A percentile compares a stretch with the other conserved stretches of the same genome.
phyloP scores from a whole-genome alignment of 352 stramenopile genomes.

The Phytophthora cryptogea region DNA sequence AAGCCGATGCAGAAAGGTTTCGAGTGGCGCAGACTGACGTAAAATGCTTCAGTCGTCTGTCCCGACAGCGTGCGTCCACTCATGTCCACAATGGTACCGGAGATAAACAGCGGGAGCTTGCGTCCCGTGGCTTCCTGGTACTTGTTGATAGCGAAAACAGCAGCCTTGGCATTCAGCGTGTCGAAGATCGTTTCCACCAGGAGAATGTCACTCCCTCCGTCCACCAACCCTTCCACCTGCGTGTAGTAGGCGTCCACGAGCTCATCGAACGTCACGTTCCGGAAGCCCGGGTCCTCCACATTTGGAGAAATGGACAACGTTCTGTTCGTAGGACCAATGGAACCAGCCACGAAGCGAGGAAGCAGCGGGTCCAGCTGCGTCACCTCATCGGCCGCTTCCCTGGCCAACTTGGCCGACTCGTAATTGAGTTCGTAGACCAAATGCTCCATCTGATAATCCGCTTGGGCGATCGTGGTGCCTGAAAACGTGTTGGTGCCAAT shows the following conservation, averaged over 20 bases:
- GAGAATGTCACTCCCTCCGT: slow-evolving; percentile 95
- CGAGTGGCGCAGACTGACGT: slow-evolving; percentile 94
- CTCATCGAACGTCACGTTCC: slow-evolving; percentile 98
- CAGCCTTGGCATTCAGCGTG: slow-evolving; percentile 97
- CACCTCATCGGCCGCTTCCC: slow-evolving; percentile 94
- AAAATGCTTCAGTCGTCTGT: slow-evolving; percentile 97
- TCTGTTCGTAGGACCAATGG: slow-evolving; percentile 96
- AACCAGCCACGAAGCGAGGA: slow-evolving; percentile 95
- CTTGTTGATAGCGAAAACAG: slow-evolving; percentile 93
- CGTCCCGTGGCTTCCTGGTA: slow-evolving; percentile 91
- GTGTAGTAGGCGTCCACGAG: slow-evolving; percentile 96
- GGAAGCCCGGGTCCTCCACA: slow-evolving; percentile 92
- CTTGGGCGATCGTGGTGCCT: slow-evolving; percentile 95
- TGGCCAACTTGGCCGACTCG: slow-evolving; percentile 89
- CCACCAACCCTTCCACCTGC: slow-evolving; percentile 93
- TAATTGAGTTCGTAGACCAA: slow-evolving; percentile 97
- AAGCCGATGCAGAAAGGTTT: slow-evolving; percentile 97
- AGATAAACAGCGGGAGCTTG: slow-evolving; percentile 96
- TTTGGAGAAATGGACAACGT: slow-evolving; percentile 96
- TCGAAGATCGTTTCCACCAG: slow-evolving; percentile 99
- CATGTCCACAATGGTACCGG: slow-evolving; percentile 97
- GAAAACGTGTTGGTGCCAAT: slow-evolving; percentile 98
- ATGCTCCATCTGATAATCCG: slow-evolving; percentile 97
- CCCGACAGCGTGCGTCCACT: slow-evolving; percentile 95
- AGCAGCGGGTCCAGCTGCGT: slow-evolving; percentile 91